Conservation (phyloP, 1,284 basidiomycete species). For the Dichomitus squalens region DNA sequence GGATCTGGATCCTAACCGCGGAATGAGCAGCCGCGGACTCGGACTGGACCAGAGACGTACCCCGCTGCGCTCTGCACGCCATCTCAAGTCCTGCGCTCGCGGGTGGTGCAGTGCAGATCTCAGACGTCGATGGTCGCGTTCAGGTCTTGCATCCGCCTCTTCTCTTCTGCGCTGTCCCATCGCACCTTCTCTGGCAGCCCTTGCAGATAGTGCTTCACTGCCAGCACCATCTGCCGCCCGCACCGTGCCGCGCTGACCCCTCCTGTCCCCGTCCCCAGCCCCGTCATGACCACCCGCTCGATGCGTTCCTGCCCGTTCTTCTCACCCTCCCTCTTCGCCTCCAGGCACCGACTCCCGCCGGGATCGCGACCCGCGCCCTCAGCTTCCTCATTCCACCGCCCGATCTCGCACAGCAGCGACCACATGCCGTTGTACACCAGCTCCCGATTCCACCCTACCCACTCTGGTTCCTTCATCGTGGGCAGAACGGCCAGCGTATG, state of each 20-base stretch:
- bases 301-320: conserved; percentile 6
- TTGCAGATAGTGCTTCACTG: conserved; percentile 22
- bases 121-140: no score
- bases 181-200: conserved; percentile 3
- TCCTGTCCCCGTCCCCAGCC: conserved; percentile 28
- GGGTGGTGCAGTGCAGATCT: no score
- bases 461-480: conserved; percentile 26
- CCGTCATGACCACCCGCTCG: conserved; percentile 28
- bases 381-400: conserved; percentile 17
- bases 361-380: background rate
- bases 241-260: conserved; percentile 15
- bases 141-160: no score
- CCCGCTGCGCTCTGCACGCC: no score
- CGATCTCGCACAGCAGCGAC: conserved; percentile 23
- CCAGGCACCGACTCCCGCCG: background rate
- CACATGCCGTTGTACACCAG: conserved; percentile 28
- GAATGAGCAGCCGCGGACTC: no score
- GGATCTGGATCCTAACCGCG: no score
- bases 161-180: no score
- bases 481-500: conserved; percentile 22
- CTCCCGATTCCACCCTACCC: conserved; percentile 27
- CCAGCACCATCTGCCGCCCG: conserved; percentile 29
- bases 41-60: no score
- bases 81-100: no score
- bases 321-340: background rate